A percentile compares a stretch with the other conserved stretches of the same genome.
These are phyloP conservation scores for Ceratobasidium sp. DNA, from an alignment of 1,284 basidiomycete genomes.

Conservation along the genomic window DNA sequence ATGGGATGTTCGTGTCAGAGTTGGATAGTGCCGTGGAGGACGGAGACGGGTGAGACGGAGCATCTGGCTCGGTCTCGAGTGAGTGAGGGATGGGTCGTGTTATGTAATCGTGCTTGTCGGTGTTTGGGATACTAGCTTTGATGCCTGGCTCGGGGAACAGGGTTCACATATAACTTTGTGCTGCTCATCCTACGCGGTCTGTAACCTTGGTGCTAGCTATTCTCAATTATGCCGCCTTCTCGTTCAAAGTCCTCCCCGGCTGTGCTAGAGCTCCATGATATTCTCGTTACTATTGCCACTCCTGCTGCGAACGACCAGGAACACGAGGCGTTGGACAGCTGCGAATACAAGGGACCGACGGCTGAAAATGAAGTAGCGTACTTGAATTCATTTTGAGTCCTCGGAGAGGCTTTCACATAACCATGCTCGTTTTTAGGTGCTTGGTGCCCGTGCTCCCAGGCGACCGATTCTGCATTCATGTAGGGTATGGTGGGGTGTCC, in stretches of 20 bases:
- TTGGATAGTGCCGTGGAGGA: constrained; percentile 61
- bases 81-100: background rate
- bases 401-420: background rate
- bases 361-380: background rate
- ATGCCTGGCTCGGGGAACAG: background rate
- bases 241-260: background rate
- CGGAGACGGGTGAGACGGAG: constrained; percentile 42
- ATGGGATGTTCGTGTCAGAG: constrained; percentile 67
- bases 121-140: background rate
- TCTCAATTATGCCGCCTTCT: background rate
- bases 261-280: background rate
- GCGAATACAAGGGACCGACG: background rate
- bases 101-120: background rate
- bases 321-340: background rate
- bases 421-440: background rate
- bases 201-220: background rate
- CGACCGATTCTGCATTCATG: background rate
- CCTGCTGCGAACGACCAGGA: background rate
- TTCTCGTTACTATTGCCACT: background rate
- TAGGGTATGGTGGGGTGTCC: background rate
- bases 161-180: background rate
- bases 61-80: constrained; percentile 7
- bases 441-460: background rate
- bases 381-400: background rate
- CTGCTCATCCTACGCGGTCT: background rate